Evolutionary conservation across 2,329 filamentous ascomycete genomes (phyloP).

Genomic region (Aspergillus pseudoterreus): DNA sequence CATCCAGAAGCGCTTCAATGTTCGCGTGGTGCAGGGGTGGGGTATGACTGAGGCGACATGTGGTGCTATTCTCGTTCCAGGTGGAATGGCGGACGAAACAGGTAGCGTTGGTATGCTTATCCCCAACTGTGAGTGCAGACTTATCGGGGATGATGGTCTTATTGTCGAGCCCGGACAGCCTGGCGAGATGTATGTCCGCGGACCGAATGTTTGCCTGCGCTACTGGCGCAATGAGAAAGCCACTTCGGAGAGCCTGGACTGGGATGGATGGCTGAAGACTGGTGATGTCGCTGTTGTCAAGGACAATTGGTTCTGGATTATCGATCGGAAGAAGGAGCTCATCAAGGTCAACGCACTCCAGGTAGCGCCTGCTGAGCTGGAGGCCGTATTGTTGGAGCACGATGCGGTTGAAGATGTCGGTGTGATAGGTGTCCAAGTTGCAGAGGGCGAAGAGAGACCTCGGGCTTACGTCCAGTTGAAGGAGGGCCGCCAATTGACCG

Average conservation of each 20-base stretch:
- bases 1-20: constrained; percentile 42
- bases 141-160: constrained; percentile 52
- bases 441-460: constrained; percentile 49
- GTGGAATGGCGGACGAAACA: constrained; percentile 36
- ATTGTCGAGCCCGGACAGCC: constrained; percentile 48
- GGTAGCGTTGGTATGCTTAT: constrained; percentile 53
- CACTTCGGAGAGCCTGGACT: constrained; percentile 33
- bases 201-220: constrained; percentile 21
- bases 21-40: constrained; percentile 52
- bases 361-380: constrained; percentile 38
- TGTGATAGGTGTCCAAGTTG: constrained; percentile 36
- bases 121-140: constrained; percentile 53
- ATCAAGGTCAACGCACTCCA: constrained; percentile 36
- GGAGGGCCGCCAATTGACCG: constrained; percentile 31
- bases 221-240: constrained; percentile 41
- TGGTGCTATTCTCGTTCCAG: constrained; percentile 43
- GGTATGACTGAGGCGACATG: constrained; percentile 58
- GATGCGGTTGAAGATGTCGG: constrained; percentile 34
- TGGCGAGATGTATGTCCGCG: constrained; percentile 33
- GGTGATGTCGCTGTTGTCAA: constrained; percentile 28
- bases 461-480: constrained; percentile 53
- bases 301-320: constrained; percentile 15
- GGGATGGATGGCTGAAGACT: constrained; percentile 27
- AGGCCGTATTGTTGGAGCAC: constrained; percentile 33
- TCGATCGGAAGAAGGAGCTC: constrained; percentile 29